Conservation (phyloP, 768 basidiomycete species). For the Naganishia onofrii region DNA sequence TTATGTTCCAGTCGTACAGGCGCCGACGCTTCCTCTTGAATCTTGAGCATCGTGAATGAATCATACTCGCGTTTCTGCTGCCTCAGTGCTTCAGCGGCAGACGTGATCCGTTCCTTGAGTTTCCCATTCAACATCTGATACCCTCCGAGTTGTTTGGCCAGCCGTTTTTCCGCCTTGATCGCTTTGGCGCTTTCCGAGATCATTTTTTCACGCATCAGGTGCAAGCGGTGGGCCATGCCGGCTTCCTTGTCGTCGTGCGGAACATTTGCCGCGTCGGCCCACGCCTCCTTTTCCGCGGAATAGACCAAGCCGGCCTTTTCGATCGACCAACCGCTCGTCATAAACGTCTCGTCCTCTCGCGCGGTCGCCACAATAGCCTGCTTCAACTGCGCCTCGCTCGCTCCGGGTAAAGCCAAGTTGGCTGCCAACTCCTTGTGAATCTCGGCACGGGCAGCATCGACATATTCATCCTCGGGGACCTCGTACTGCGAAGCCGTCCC, state of each 20-base stretch:
- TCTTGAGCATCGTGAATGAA: conserved; percentile 70
- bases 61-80: conserved; percentile 68
- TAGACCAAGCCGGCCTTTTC: conserved; percentile 65
- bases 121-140: conserved; percentile 74
- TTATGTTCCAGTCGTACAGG: conserved; percentile 74
- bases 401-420: conserved; percentile 78
- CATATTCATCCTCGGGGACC: conserved; percentile 61
- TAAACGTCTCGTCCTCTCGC: conserved; percentile 59
- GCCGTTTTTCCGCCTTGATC: conserved; percentile 83
- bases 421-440: conserved; percentile 79
- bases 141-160: conserved; percentile 81
- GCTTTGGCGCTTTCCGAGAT: conserved; percentile 75
- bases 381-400: conserved; percentile 72
- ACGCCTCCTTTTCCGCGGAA: conserved; percentile 60
- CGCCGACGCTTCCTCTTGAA: conserved; percentile 70
- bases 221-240: conserved; percentile 56
- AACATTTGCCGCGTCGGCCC: conserved; percentile 63
- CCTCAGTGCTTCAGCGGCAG: conserved; percentile 64
- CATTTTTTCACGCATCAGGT: conserved; percentile 68
- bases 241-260: conserved; percentile 58
- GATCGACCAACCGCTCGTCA: conserved; percentile 67
- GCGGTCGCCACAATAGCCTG: conserved; percentile 68
- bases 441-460: conserved; percentile 66
- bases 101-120: conserved; percentile 53
- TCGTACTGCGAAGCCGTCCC: conserved; percentile 65